Percentiles rank a stretch among this genome's conserved stretches.
phyloP scores from a whole-genome alignment of 116 monocot genomes.

The Papilionanthe hybrid region DNA sequence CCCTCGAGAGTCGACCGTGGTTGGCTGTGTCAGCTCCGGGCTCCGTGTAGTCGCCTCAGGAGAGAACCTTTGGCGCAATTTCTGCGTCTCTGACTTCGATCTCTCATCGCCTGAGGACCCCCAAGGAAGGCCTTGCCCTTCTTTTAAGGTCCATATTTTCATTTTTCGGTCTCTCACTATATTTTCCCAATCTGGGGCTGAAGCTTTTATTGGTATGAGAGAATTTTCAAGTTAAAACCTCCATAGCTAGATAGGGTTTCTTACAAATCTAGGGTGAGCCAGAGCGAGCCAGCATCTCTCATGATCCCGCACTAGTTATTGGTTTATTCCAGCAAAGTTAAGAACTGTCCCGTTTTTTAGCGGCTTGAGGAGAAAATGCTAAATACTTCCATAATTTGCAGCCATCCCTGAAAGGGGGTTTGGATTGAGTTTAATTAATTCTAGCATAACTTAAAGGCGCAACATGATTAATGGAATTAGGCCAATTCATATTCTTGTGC shows the following conservation, averaged over 20 bases:
- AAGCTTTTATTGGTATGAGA: too few species aligned
- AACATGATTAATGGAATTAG: background rate
- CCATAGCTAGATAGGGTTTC: too few species aligned
- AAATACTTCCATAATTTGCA: too few species aligned
- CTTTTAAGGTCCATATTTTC: conserved; percentile 55
- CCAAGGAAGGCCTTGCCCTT: conserved; percentile 42
- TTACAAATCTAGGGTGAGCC: too few species aligned
- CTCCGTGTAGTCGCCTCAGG: conserved; percentile 36
- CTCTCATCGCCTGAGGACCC: conserved; percentile 43
- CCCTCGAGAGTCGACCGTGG: conserved; percentile 16
- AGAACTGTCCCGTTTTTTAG: background rate
- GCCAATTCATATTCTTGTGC: too few species aligned
- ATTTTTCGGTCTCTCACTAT: background rate
- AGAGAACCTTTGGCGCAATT: conserved; percentile 62
- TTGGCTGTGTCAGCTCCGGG: conserved; percentile 59
- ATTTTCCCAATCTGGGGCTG: background rate
- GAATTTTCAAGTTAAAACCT: too few species aligned
- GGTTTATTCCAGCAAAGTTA: background rate
- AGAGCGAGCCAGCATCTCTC: background rate
- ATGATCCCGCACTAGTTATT: background rate
- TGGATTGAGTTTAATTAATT: background rate
- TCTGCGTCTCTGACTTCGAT: conserved; percentile 57
- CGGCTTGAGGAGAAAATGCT: background rate
- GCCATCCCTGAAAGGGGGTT: background rate
- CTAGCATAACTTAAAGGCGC: background rate